phyloP scores from a whole-genome alignment of 495 filamentous ascomycete genomes.

The Neurospora discreta region DNA sequence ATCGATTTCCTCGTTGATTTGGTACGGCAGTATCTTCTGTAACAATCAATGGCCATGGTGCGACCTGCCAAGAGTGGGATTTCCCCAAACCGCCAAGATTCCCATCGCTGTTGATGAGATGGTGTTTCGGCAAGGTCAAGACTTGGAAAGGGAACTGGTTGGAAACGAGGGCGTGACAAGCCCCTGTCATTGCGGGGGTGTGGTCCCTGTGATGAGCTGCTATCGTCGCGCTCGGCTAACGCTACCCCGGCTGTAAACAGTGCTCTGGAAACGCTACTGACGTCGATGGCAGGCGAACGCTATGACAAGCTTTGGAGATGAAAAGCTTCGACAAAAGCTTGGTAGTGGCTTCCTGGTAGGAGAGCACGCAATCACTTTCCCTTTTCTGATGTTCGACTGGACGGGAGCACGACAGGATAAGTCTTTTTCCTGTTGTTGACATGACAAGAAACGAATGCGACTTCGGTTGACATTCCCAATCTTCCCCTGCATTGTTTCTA shows the following conservation, averaged over 20 bases:
- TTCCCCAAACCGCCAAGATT: background rate
- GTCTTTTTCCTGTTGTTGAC: background rate
- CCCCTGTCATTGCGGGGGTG: background rate
- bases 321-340: background rate
- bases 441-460: background rate
- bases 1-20: background rate
- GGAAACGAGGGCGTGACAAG: background rate
- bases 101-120: background rate
- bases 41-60: background rate
- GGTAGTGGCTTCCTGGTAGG: background rate
- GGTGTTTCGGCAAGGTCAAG: background rate
- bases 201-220: background rate
- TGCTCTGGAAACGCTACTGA: background rate
- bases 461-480: background rate
- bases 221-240: background rate
- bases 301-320: background rate
- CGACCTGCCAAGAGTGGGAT: background rate
- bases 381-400: background rate
- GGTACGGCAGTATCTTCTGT: background rate
- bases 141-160: background rate
- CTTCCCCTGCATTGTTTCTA: background rate
- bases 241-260: background rate
- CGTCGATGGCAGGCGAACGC: background rate
- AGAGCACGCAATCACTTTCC: background rate
- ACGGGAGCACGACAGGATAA: background rate